Evolutionary conservation across 2,329 filamentous ascomycete species (phyloP).

Genomic region (Taxawa tesnikishii): DNA sequence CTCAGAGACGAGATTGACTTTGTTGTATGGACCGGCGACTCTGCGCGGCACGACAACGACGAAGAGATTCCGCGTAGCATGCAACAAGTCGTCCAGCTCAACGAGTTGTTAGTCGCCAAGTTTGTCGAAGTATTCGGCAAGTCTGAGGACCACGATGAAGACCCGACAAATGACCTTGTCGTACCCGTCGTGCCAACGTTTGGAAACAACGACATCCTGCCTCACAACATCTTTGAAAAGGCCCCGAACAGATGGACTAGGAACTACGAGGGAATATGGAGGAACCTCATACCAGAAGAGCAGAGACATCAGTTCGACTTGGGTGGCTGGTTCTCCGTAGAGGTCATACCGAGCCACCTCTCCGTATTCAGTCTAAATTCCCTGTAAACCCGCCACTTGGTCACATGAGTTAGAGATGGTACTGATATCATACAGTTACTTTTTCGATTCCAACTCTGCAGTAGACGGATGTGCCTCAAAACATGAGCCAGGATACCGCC

Average conservation of each 20-base stretch:
- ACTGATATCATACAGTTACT: constrained; percentile 43
- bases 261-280: constrained; percentile 68
- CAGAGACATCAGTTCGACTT: constrained; percentile 84
- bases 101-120: constrained; percentile 62
- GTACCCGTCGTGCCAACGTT: constrained; percentile 82
- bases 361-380: constrained; percentile 93
- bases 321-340: constrained; percentile 89
- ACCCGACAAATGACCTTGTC: constrained; percentile 45
- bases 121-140: constrained; percentile 62
- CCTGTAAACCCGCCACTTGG: constrained; percentile 37
- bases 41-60: constrained; percentile 26
- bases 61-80: constrained; percentile 57
- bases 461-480: constrained; percentile 76
- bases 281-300: constrained; percentile 76
- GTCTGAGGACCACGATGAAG: constrained; percentile 33
- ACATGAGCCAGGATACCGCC: constrained; percentile 79
- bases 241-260: constrained; percentile 83
- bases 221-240: constrained; percentile 80
- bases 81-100: constrained; percentile 65
- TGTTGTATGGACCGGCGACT: constrained; percentile 27
- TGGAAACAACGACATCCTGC: constrained; percentile 95
- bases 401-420: neutral
- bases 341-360: constrained; percentile 75
- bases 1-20: constrained; percentile 25
- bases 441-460: constrained; percentile 86